These are phyloP conservation scores for Dactylella cylindrospora DNA, from an alignment of 2,329 filamentous ascomycete genomes.

Conservation along the genomic window DNA sequence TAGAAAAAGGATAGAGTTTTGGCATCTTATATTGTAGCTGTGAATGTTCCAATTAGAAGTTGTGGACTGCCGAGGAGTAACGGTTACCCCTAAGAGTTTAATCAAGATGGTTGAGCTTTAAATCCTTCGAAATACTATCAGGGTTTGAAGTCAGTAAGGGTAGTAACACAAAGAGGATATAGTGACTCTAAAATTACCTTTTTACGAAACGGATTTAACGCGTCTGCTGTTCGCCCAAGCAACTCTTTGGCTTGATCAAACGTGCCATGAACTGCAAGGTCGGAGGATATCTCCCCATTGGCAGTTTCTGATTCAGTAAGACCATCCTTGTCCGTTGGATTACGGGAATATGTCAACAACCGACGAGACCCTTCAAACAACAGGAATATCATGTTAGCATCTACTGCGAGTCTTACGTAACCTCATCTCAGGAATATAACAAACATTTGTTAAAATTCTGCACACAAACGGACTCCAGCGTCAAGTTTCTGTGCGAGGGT, in stretches of 20 bases:
- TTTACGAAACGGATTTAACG: conserved; percentile 68
- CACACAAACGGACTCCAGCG: conserved; percentile 73
- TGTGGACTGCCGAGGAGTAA: too few species aligned
- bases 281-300: conserved; percentile 46
- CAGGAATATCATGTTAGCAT: conserved; percentile 14
- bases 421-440: not conserved
- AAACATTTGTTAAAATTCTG: conserved; percentile 87
- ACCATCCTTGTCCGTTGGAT: conserved; percentile 58
- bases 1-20: not conserved
- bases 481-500: conserved; percentile 73
- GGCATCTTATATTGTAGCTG: too few species aligned
- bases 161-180: too few species aligned
- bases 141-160: not conserved
- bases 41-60: too few species aligned
- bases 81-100: not conserved
- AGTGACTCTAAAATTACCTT: too few species aligned
- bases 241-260: conserved; percentile 4
- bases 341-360: conserved; percentile 79
- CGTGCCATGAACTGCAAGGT: conserved; percentile 44
- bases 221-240: conserved; percentile 63
- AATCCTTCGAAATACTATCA: conserved; percentile 55
- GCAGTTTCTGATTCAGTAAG: conserved; percentile 50
- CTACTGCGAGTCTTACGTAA: conserved; percentile 23
- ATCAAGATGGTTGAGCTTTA: conserved; percentile 45
- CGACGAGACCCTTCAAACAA: conserved; percentile 69